Percentiles rank a stretch among this genome's conserved stretches.
These are phyloP conservation scores for Leccinum fuscescens DNA, from an alignment of 1,284 basidiomycete species.

Conservation along the genomic window DNA sequence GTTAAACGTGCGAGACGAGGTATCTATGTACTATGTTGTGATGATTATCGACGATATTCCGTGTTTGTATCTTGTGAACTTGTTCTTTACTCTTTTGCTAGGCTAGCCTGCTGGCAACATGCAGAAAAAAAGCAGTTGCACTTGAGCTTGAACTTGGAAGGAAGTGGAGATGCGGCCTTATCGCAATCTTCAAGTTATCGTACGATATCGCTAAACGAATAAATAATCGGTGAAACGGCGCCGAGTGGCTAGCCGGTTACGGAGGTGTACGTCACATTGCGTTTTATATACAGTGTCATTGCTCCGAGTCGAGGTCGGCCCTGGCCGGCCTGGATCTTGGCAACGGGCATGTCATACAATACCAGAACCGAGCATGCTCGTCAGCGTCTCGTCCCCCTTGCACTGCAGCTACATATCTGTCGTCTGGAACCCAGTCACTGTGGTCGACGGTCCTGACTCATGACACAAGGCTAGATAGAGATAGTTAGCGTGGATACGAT, in stretches of 20 bases:
- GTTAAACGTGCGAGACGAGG: constrained; percentile 11
- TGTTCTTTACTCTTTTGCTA: background rate
- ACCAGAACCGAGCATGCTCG: background rate
- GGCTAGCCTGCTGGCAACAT: background rate
- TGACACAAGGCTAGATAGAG: background rate
- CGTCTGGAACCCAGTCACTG: too few species aligned
- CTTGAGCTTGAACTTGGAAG: background rate
- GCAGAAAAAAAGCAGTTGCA: background rate
- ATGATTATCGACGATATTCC: constrained; percentile 2
- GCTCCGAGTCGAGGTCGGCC: too few species aligned
- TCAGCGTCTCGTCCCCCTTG: background rate
- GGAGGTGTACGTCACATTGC: background rate
- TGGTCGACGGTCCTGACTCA: too few species aligned
- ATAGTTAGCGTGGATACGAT: background rate
- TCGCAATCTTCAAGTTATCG: background rate
- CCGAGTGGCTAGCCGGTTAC: background rate
- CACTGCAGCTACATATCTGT: too few species aligned
- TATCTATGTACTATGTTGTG: constrained; percentile 7
- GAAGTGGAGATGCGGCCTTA: background rate
- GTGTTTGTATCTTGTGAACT: constrained; percentile 16
- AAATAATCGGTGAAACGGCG: background rate
- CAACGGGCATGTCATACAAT: too few species aligned
- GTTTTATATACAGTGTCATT: too few species aligned
- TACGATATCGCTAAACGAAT: background rate
- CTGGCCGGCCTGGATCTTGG: too few species aligned